phyloP scores from a whole-genome alignment of 805 yeast genomes.

The Grigorovia jiainica region DNA sequence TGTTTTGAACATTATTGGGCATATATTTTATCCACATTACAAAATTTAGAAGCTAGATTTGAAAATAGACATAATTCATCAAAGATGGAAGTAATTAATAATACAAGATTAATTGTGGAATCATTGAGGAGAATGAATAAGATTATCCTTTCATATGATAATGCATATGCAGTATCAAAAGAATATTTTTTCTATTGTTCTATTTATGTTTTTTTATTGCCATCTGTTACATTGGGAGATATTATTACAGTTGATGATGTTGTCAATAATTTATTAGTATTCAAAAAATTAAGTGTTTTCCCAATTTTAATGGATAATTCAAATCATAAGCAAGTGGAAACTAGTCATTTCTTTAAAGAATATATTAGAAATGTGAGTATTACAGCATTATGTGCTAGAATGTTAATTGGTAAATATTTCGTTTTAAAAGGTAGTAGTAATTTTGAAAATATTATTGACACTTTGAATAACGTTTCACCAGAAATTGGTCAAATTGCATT shows the following conservation, averaged over 20 bases:
- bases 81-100: background rate
- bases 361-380: conserved; percentile 12
- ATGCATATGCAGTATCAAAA: conserved; percentile 3
- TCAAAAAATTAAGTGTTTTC: conserved; percentile 3
- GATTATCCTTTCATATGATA: conserved; percentile 1
- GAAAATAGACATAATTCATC: conserved; percentile 2
- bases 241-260: conserved; percentile 5
- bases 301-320: conserved; percentile 5
- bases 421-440: conserved; percentile 33
- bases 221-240: conserved; percentile 1
- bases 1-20: conserved; percentile 10
- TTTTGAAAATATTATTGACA: conserved; percentile 48
- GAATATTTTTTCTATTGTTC: conserved; percentile 3
- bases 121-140: conserved; percentile 8
- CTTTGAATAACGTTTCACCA: conserved; percentile 64
- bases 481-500: conserved; percentile 10
- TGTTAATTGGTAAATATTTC: background rate
- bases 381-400: conserved; percentile 12
- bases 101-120: background rate
- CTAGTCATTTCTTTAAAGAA: conserved; percentile 11
- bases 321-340: conserved; percentile 7
- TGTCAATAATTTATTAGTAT: background rate
- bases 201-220: conserved; percentile 3
- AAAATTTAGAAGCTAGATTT: conserved; percentile 18
- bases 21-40: conserved; percentile 10